Conservation (phyloP, 805 yeast genomes). For the Pichia scutulata region DNA sequence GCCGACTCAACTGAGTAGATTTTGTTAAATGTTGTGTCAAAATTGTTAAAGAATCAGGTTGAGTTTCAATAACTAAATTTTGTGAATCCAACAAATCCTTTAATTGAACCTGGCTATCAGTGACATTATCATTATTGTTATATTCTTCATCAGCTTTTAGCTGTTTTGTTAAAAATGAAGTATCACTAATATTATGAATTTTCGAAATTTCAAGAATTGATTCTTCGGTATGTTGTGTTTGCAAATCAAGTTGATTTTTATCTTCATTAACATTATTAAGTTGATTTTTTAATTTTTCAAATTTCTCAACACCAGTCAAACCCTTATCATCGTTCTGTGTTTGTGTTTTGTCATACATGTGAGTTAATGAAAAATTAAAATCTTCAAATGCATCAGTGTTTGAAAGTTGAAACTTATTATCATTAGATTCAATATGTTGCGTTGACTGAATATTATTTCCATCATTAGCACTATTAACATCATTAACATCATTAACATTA, state of each 20-base stretch:
- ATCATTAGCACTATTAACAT: conserved; percentile 16
- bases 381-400: conserved; percentile 11
- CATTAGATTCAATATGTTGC: not conserved
- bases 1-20: not conserved
- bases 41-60: conserved; percentile 16
- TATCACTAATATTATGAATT: not conserved
- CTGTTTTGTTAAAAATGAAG: conserved; percentile 5
- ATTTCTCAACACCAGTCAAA: conserved; percentile 11
- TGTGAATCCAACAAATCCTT: conserved; percentile 23
- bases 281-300: conserved; percentile 14
- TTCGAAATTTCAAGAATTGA: not conserved
- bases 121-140: not conserved
- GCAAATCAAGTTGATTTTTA: not conserved
- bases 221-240: conserved; percentile 1
- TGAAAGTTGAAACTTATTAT: conserved; percentile 11
- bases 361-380: conserved; percentile 21
- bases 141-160: not conserved
- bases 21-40: conserved; percentile 3
- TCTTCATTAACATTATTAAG: not conserved
- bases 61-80: conserved; percentile 26
- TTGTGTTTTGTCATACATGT: conserved; percentile 18
- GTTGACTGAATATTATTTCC: not conserved
- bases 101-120: conserved; percentile 5
- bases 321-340: conserved; percentile 12
- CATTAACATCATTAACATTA: conserved; percentile 20